Evolutionary conservation across 306 rosid species (phyloP).

Genomic region (Pyrus communis): DNA sequence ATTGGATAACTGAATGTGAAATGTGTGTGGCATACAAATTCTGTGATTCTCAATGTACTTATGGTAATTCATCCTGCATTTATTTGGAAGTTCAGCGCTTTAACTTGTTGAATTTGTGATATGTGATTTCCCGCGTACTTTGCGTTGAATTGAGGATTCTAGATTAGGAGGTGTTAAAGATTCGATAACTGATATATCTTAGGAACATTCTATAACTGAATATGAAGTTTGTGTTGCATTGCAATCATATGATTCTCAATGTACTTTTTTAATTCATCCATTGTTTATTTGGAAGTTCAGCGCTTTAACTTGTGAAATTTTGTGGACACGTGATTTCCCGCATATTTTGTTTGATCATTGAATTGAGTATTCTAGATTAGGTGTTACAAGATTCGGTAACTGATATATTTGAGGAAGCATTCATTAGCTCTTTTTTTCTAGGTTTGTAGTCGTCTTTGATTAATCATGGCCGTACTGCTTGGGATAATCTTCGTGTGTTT

Average conservation of each 20-base stretch:
- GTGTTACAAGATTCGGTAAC: conserved; percentile 6
- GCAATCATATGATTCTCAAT: not conserved
- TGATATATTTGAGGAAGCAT: conserved; percentile 18
- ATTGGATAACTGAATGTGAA: not conserved
- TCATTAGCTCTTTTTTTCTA: not conserved
- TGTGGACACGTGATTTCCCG: not conserved
- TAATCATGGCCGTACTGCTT: not conserved
- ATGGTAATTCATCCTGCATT: not conserved
- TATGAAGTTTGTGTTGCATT: not conserved
- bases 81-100: conserved; percentile 13
- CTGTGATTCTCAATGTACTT: not conserved
- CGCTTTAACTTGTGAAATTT: not conserved
- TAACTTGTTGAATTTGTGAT: not conserved
- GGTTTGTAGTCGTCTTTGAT: conserved; percentile 14
- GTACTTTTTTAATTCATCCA: not conserved
- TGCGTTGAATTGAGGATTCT: conserved; percentile 7
- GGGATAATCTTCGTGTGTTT: not conserved
- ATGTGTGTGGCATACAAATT: not conserved
- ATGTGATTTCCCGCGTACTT: not conserved
- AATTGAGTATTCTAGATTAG: not conserved
- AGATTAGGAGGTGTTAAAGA: not conserved
- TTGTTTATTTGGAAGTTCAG: conserved; percentile 19
- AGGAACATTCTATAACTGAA: not conserved
- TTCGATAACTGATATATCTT: conserved; percentile 14
- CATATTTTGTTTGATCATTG: conserved; percentile 3